Percentiles rank a stretch among this genome's conserved stretches.
Evolutionary conservation across 257 asterid species (phyloP).

Genomic region (Parsonsia alboflavescens): DNA sequence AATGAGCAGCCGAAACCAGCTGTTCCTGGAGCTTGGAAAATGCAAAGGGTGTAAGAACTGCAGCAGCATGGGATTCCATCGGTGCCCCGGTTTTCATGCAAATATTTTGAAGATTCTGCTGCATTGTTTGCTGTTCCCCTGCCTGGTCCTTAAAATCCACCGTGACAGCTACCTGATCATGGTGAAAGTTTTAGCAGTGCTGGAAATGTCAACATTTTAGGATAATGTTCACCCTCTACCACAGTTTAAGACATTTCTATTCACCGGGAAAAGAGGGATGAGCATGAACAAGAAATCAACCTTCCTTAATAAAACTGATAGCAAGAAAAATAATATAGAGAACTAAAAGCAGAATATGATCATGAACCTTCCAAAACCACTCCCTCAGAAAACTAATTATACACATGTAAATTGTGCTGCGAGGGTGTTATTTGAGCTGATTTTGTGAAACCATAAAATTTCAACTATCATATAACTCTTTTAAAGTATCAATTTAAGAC

Average conservation of each 20-base stretch:
- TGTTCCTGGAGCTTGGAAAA: slow-evolving; percentile 95
- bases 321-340: neutral
- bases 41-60: slow-evolving; percentile 84
- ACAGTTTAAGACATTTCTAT: neutral
- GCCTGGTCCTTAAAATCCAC: slow-evolving; percentile 91
- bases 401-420: neutral
- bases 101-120: slow-evolving; percentile 87
- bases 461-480: neutral
- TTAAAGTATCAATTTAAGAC: neutral
- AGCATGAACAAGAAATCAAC: neutral
- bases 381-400: too few species aligned
- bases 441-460: neutral
- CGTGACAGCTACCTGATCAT: slow-evolving; percentile 75
- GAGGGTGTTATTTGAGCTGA: neutral
- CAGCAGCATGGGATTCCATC: slow-evolving; percentile 97
- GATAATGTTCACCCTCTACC: neutral
- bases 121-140: slow-evolving; percentile 97
- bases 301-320: neutral
- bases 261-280: neutral
- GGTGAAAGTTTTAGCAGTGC: slow-evolving; percentile 7
- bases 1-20: slow-evolving; percentile 85
- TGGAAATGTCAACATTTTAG: neutral
- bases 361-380: neutral
- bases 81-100: slow-evolving; percentile 96
- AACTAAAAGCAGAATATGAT: neutral